Base-by-base conservation (phyloP, 2,329 filamentous ascomycete genomes). In the Ophiocordyceps camponoti-rufipedis region DNA sequence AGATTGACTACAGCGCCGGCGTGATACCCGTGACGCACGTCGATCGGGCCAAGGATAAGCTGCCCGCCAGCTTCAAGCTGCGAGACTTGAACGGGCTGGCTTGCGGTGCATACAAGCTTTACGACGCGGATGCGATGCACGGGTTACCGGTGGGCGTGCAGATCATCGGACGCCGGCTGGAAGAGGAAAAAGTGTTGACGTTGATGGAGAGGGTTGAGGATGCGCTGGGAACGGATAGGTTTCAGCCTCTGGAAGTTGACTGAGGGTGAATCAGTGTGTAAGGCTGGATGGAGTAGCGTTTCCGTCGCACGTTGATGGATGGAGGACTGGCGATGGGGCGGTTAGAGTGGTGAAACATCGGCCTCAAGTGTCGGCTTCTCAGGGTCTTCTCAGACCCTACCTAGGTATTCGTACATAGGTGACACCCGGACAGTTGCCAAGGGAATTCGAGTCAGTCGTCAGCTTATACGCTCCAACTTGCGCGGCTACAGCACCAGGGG, bases 91-190 rank as follows among this genome's bases (percentile, higher is more conserved):
- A 94, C 52, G 81, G 82, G 3, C 77, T 95, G 9, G 85, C 86
- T 0, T 71, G 71, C 47, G 86, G 88, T 3, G 88, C 85, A 0
- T 94, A 91, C 61, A 86, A 83, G 62, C 72, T 86, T 53, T 95
- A 95, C 58, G 77, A 95, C 58, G 79, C 85, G 0, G 64, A 68
- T 13, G 78, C 76, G 48, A 95, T 95, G 88, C 80, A 85, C 42
- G 88, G 87, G 0, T 66, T 95, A 39, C 89, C 89, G 0, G 85
- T 94, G 0, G 88, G 77, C 0, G 79, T 95, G 8, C 87, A 94
- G 61, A 70, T 94, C 23, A 80, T 94, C 0, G 86, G 86, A 0
- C 70, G 81, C 40, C 70, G 86, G 33, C 64, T 93, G 54, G 80
- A 91, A 57, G 87, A 94, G 60, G 86, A 94, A 64, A 91, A 89